Conservation (phyloP, 257 asterid genomes). For the Perilla frutescens region DNA sequence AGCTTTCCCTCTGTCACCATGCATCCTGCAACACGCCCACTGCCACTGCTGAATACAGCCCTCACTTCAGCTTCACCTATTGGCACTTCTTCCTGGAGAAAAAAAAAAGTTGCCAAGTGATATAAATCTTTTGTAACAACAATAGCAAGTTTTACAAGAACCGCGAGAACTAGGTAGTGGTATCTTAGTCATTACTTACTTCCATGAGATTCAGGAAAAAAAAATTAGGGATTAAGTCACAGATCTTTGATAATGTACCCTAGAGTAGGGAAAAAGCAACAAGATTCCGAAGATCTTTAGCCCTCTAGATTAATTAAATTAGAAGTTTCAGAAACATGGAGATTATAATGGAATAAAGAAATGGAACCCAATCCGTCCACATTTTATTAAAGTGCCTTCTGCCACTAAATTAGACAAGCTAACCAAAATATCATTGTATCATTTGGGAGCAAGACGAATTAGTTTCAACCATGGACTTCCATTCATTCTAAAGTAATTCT, state of each 20-base stretch:
- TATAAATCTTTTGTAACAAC: constrained; percentile 10
- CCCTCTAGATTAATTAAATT: neutral
- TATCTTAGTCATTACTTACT: neutral
- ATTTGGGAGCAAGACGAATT: neutral
- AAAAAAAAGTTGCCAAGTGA: constrained; percentile 2
- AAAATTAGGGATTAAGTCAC: neutral
- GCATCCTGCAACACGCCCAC: constrained; percentile 99
- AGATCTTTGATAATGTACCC: constrained; percentile 22
- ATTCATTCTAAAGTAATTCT: neutral
- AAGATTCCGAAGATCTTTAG: neutral
- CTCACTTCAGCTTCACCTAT: constrained; percentile 93
- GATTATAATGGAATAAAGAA: neutral
- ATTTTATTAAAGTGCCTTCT: neutral
- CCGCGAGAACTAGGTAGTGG: constrained; percentile 1
- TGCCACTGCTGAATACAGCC: constrained; percentile 95
- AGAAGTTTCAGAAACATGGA: neutral
- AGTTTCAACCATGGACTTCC: constrained; percentile 2
- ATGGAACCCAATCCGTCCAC: neutral
- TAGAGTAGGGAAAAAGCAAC: constrained; percentile 2
- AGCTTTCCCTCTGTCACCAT: constrained; percentile 93
- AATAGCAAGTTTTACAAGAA: neutral
- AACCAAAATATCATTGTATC: neutral
- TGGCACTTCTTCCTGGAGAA: constrained; percentile 78
- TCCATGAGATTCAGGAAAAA: constrained; percentile 2
- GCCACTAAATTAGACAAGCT: constrained; percentile 4